phyloP scores from a whole-genome alignment of 495 filamentous ascomycete species.

The Aspergillus bridgeri region DNA sequence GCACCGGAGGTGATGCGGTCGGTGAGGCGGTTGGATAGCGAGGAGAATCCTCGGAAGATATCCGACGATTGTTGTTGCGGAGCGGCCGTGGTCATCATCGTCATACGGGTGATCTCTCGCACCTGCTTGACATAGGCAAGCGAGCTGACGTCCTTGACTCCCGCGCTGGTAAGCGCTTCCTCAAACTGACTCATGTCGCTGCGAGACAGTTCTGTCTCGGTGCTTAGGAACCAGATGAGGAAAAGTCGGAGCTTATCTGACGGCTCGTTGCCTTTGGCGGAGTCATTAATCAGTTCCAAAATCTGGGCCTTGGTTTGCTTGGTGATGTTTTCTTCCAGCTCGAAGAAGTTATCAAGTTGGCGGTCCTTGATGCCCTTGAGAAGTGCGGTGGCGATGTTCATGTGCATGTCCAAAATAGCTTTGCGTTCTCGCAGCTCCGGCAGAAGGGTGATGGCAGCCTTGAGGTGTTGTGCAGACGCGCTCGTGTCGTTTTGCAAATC shows the following conservation, averaged over 20 bases:
- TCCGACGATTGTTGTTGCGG: constrained; percentile 63
- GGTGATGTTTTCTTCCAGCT: constrained; percentile 89
- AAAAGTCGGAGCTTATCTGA: constrained; percentile 89
- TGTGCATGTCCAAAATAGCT: constrained; percentile 92
- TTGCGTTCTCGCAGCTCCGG: constrained; percentile 93
- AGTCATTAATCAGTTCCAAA: constrained; percentile 78
- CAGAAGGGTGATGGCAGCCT: constrained; percentile 87
- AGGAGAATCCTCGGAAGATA: constrained; percentile 84
- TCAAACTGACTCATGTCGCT: constrained; percentile 84
- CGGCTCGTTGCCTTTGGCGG: constrained; percentile 76
- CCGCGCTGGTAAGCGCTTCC: constrained; percentile 72
- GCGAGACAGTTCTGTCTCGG: constrained; percentile 80
- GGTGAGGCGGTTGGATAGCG: constrained; percentile 84
- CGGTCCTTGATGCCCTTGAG: constrained; percentile 89
- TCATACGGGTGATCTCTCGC: constrained; percentile 95
- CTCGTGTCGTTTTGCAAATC: constrained; percentile 87
- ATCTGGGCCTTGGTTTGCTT: constrained; percentile 91
- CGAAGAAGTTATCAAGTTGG: constrained; percentile 93
- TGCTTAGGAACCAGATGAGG: constrained; percentile 96
- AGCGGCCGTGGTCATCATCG: constrained; percentile 90
- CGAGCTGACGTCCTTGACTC: constrained; percentile 65
- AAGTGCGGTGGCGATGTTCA: constrained; percentile 91
- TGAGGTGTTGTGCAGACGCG: constrained; percentile 88
- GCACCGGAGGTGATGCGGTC: constrained; percentile 91
- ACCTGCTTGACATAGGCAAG: constrained; percentile 89